Percentiles rank a stretch among this genome's conserved stretches.
Evolutionary conservation across 1,284 basidiomycete genomes (phyloP).

Genomic region (Phlebopus sp.): DNA sequence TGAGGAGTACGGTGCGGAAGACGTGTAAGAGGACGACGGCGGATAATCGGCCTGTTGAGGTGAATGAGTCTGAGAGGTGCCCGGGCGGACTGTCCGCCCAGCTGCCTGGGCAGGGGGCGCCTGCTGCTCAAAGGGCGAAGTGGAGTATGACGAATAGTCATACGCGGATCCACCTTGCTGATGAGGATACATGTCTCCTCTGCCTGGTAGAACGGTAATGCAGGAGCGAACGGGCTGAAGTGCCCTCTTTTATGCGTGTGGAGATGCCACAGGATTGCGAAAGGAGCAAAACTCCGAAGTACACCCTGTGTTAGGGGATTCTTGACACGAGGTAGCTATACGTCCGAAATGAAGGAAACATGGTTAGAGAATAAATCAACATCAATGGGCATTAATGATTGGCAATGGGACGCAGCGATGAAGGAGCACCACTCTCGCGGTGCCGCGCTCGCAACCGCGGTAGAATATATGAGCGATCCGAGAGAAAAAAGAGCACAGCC

Average conservation of each 20-base stretch:
- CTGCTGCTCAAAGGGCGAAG: conserved; percentile 38
- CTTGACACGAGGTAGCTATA: conserved; percentile 35
- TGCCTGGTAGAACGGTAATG: conserved; percentile 12
- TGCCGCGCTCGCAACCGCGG: conserved; percentile 23
- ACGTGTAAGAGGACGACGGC: conserved; percentile 29
- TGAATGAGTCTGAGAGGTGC: conserved; percentile 41
- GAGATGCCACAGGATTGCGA: conserved; percentile 28
- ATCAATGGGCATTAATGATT: conserved; percentile 34
- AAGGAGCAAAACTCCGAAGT: conserved; percentile 29
- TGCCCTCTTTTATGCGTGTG: conserved; percentile 32
- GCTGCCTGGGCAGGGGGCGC: conserved; percentile 36
- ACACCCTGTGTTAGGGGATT: conserved; percentile 31
- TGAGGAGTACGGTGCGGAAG: conserved; percentile 26
- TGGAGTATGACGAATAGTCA: conserved; percentile 47
- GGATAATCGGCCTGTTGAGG: conserved; percentile 30
- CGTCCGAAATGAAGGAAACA: conserved; percentile 32
- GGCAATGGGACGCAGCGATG: conserved; percentile 29
- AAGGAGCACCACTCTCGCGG: conserved; percentile 23
- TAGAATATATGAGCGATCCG: conserved; percentile 12
- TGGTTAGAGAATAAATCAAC: conserved; percentile 35
- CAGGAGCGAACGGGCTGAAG: conserved; percentile 18
- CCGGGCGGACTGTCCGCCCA: conserved; percentile 34
- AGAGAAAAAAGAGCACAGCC: conserved; percentile 8
- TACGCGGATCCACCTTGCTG: conserved; percentile 45
- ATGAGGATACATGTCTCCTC: conserved; percentile 45